These are phyloP conservation scores for Luffa aegyptiaca DNA, from an alignment of 306 rosid species.

Conservation along the genomic window DNA sequence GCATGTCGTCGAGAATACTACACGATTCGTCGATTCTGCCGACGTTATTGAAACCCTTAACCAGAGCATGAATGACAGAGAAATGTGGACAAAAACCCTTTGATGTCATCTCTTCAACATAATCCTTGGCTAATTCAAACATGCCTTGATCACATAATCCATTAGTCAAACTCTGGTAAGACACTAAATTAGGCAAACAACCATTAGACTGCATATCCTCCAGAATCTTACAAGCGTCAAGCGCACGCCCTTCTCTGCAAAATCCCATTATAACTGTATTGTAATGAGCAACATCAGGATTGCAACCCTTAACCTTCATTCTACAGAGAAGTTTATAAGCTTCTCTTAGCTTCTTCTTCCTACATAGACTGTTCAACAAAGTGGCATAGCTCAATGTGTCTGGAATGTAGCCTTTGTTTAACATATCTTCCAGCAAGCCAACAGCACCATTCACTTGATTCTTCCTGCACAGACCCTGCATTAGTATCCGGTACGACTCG, in stretches of 20 bases:
- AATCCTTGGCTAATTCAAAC: conserved; percentile 54
- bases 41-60: conserved; percentile 55
- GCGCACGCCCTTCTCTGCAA: conserved; percentile 66
- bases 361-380: conserved; percentile 78
- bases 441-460: conserved; percentile 70
- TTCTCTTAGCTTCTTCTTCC: conserved; percentile 79
- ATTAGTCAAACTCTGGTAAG: conserved; percentile 52
- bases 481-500: conserved; percentile 64
- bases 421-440: conserved; percentile 76
- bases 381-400: conserved; percentile 74
- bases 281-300: conserved; percentile 76
- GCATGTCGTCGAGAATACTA: conserved; percentile 32
- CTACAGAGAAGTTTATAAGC: conserved; percentile 90
- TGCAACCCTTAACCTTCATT: conserved; percentile 93
- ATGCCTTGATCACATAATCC: conserved; percentile 61
- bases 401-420: conserved; percentile 80
- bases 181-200: conserved; percentile 70
- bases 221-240: conserved; percentile 68
- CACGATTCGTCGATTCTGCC: conserved; percentile 72
- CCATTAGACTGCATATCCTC: conserved; percentile 62
- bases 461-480: conserved; percentile 80
- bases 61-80: conserved; percentile 43
- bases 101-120: conserved; percentile 41
- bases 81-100: conserved; percentile 70
- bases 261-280: conserved; percentile 68